Conservation (phyloP, 805 yeast species). For the Scheffersomyces lignosus region DNA sequence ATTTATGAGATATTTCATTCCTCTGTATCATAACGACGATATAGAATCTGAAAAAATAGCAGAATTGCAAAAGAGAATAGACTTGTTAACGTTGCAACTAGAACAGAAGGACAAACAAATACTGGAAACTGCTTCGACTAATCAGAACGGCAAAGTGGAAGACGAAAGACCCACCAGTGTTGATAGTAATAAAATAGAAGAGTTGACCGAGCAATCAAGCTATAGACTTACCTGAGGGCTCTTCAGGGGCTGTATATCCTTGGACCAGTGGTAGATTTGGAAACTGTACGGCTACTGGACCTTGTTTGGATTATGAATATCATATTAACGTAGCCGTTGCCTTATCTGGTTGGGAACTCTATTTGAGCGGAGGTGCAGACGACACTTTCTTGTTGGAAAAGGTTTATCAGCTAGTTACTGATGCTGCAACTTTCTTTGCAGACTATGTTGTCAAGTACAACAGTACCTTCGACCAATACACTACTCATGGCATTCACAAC, state of each 20-base stretch:
- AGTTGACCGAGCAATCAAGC: constrained; percentile 9
- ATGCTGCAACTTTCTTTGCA: constrained; percentile 68
- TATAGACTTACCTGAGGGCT: constrained; percentile 56
- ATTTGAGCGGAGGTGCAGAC: constrained; percentile 61
- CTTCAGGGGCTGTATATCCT: constrained; percentile 67
- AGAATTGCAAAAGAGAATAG: constrained; percentile 6
- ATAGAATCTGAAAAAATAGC: too few relatives aligned
- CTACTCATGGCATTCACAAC: constrained; percentile 55
- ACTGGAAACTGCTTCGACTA: constrained; percentile 1
- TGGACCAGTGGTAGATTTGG: constrained; percentile 87
- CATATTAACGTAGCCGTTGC: constrained; percentile 78
- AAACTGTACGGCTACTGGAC: constrained; percentile 83
- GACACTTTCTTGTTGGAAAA: constrained; percentile 51
- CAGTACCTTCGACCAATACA: constrained; percentile 47
- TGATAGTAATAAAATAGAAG: not conserved
- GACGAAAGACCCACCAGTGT: not conserved
- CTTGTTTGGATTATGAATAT: constrained; percentile 80
- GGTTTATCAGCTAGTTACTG: constrained; percentile 68
- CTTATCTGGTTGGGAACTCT: constrained; percentile 64
- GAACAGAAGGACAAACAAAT: constrained; percentile 1
- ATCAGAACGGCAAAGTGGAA: too few relatives aligned
- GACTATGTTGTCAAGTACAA: constrained; percentile 56
- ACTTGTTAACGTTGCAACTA: constrained; percentile 5
- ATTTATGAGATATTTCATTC: too few relatives aligned
- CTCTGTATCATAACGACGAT: too few relatives aligned